These are phyloP conservation scores for Phyllosticta capitalensis DNA, from an alignment of 2,329 filamentous ascomycete species.

Conservation along the genomic window DNA sequence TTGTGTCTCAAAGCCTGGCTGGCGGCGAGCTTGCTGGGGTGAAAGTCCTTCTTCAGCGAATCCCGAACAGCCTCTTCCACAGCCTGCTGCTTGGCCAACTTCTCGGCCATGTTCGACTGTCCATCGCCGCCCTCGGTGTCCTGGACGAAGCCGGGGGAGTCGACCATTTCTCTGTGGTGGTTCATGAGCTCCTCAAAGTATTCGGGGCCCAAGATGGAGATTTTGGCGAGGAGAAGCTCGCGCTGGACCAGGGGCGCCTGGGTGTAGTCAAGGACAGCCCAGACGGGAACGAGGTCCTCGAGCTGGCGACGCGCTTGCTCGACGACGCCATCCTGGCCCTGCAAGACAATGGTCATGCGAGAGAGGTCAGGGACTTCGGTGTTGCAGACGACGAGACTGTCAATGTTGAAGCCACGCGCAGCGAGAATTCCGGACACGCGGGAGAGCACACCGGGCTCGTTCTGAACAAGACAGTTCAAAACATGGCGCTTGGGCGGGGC, in stretches of 20 bases:
- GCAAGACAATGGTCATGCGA: slow-evolving; percentile 97
- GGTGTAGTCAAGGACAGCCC: slow-evolving; percentile 97
- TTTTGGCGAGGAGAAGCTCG: slow-evolving; percentile 88
- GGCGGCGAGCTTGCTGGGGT: slow-evolving; percentile 75
- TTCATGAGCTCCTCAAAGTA: slow-evolving; percentile 96
- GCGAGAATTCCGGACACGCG: slow-evolving; percentile 94
- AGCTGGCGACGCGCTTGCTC: slow-evolving; percentile 93
- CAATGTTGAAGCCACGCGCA: slow-evolving; percentile 96
- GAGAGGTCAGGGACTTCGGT: slow-evolving; percentile 95
- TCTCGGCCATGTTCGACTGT: slow-evolving; percentile 14
- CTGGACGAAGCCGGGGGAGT: slow-evolving; percentile 30
- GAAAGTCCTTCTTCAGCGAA: slow-evolving; percentile 57
- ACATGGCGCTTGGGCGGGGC: slow-evolving; percentile 88
- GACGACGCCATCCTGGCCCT: slow-evolving; percentile 91
- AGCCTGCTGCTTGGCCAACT: slow-evolving; percentile 21
- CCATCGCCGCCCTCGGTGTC: slow-evolving; percentile 17
- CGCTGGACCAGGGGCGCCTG: slow-evolving; percentile 86
- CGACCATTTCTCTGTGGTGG: slow-evolving; percentile 86
- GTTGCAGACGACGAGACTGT: slow-evolving; percentile 93
- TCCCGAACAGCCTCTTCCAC: slow-evolving; percentile 30
- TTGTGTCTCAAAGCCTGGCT: slow-evolving; percentile 92
- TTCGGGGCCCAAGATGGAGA: slow-evolving; percentile 93
- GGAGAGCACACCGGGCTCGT: slow-evolving; percentile 94
- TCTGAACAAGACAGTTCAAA: slow-evolving; percentile 97
- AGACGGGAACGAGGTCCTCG: slow-evolving; percentile 94